phyloP scores from a whole-genome alignment of 176 grass and related monocot genomes.

The Aegilops tauschii region DNA sequence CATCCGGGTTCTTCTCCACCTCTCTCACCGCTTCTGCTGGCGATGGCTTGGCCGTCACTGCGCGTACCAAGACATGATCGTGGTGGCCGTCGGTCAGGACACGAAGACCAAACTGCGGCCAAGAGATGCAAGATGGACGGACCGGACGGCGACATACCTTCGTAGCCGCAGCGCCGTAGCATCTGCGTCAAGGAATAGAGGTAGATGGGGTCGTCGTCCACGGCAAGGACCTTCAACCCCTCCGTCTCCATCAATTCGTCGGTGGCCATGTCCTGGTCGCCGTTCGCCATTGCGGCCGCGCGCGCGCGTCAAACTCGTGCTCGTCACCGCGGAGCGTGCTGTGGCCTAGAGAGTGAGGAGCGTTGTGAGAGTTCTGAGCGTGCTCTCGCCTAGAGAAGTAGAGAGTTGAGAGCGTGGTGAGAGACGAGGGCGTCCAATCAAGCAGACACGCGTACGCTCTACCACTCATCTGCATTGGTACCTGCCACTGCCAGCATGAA shows the following conservation, averaged over 20 bases:
- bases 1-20: neutral
- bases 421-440: no score
- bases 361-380: neutral
- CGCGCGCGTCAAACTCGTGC: no score
- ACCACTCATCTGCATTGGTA: no score
- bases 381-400: neutral
- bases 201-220: neutral
- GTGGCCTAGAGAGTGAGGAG: neutral
- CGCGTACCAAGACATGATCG: neutral
- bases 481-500: no score
- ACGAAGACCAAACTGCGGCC: neutral
- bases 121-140: neutral
- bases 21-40: neutral
- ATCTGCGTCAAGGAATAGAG: neutral
- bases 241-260: neutral
- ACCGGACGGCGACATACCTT: neutral
- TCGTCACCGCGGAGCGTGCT: no score
- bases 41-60: neutral
- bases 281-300: neutral
- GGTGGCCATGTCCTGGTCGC: neutral
- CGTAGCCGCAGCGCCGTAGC: neutral
- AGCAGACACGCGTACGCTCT: no score
- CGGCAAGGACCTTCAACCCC: neutral
- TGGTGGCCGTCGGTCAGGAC: no score
- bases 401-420: neutral